Evolutionary conservation across 768 basidiomycete species (phyloP).

Genomic region (Imleria badia): DNA sequence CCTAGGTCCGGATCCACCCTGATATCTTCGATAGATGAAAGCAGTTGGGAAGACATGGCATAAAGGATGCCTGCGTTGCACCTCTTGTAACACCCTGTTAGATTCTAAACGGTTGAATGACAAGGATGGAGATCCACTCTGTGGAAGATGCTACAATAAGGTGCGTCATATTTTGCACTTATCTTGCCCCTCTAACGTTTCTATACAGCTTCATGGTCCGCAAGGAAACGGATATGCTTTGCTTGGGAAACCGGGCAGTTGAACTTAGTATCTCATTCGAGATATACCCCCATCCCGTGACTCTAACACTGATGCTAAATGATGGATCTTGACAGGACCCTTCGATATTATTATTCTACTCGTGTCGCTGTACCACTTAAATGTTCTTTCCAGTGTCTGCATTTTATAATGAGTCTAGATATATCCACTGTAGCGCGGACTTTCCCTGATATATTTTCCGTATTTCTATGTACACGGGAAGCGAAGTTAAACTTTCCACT

Average conservation of each 20-base stretch:
- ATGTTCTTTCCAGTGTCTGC: conserved; percentile 13
- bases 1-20: background rate
- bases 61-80: conserved; percentile 74
- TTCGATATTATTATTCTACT: conserved; percentile 21
- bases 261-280: background rate
- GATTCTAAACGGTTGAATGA: conserved; percentile 74
- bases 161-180: conserved; percentile 20
- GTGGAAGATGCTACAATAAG: conserved; percentile 74
- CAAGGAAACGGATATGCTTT: conserved; percentile 77
- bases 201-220: conserved; percentile 65
- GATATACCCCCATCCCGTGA: background rate
- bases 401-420: conserved; percentile 7
- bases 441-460: background rate
- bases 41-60: conserved; percentile 82
- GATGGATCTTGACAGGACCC: conserved; percentile 6
- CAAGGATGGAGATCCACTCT: conserved; percentile 71
- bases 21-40: conserved; percentile 52
- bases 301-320: conserved; percentile 5
- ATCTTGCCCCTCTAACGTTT: background rate
- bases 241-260: conserved; percentile 51
- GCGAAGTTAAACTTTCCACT: background rate
- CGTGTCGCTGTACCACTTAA: conserved; percentile 21
- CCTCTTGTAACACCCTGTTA: conserved; percentile 64
- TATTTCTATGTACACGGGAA: conserved; percentile 1
- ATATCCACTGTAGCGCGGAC: conserved; percentile 11